These are phyloP conservation scores for Salvia rosmarinus DNA, from an alignment of 257 asterid genomes.

Conservation along the genomic window DNA sequence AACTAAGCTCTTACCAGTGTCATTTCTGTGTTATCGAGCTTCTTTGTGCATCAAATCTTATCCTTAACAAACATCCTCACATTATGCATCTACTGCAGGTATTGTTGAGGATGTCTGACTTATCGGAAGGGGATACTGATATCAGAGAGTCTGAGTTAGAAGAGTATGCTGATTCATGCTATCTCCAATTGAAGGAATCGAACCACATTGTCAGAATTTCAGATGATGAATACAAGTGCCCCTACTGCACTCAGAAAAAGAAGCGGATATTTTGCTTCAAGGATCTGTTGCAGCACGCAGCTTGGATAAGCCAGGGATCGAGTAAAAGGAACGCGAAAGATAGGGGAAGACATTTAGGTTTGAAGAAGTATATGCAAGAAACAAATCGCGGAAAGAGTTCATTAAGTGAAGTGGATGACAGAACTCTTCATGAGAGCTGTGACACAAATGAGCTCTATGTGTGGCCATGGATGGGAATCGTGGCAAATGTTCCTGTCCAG, in stretches of 20 bases:
- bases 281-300: conserved; percentile 49
- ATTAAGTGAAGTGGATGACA: neutral
- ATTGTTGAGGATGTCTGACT: conserved; percentile 38
- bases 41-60: neutral
- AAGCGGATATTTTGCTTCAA: conserved; percentile 28
- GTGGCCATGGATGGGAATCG: conserved; percentile 67
- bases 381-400: conserved; percentile 4
- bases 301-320: conserved; percentile 35
- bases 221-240: conserved; percentile 36
- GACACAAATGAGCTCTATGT: conserved; percentile 47
- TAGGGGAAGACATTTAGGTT: conserved; percentile 32
- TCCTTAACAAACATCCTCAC: neutral
- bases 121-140: conserved; percentile 44
- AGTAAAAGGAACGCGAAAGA: conserved; percentile 28
- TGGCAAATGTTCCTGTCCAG: conserved; percentile 50
- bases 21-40: neutral
- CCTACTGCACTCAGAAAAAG: conserved; percentile 41
- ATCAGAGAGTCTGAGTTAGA: conserved; percentile 50
- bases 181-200: conserved; percentile 38
- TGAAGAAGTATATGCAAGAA: conserved; percentile 26
- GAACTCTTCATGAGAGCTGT: conserved; percentile 17
- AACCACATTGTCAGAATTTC: conserved; percentile 27
- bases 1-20: neutral
- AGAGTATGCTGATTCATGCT: conserved; percentile 43
- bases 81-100: conserved; percentile 26